Conservation (phyloP, 1,139 yeast species). For the Yamadazyma sp. region DNA sequence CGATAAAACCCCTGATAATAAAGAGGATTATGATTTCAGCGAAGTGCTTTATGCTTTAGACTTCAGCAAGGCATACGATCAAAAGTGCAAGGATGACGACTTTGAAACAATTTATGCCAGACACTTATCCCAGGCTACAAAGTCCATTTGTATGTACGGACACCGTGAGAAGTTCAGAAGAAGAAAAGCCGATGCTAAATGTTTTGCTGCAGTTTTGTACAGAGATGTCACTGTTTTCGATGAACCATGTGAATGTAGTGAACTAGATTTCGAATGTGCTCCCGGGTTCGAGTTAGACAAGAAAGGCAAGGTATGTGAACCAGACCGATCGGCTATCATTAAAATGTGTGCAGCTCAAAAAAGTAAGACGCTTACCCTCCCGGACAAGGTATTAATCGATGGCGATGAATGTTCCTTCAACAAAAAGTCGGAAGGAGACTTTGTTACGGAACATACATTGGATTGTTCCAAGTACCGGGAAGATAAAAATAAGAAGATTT, state of each 20-base stretch:
- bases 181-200: constrained; percentile 66
- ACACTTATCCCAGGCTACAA: constrained; percentile 41
- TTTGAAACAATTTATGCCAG: constrained; percentile 72
- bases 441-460: constrained; percentile 25
- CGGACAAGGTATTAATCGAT: constrained; percentile 43
- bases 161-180: constrained; percentile 65
- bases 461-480: constrained; percentile 34
- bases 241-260: constrained; percentile 66
- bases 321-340: constrained; percentile 37
- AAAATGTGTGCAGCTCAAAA: constrained; percentile 25
- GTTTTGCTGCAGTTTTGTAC: constrained; percentile 63
- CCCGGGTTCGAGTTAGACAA: constrained; percentile 49
- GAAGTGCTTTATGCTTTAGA: constrained; percentile 52
- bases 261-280: constrained; percentile 72
- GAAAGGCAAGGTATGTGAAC: constrained; percentile 49
- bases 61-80: constrained; percentile 56
- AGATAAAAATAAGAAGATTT: constrained; percentile 24
- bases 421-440: constrained; percentile 25
- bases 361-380: constrained; percentile 23
- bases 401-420: constrained; percentile 51
- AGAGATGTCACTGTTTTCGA: constrained; percentile 58
- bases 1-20: constrained; percentile 21
- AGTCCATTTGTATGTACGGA: constrained; percentile 72
- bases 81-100: constrained; percentile 54
- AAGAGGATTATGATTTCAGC: constrained; percentile 11